Conservation (phyloP, 2,329 filamentous ascomycete species). For the Diaporthe sp. region DNA sequence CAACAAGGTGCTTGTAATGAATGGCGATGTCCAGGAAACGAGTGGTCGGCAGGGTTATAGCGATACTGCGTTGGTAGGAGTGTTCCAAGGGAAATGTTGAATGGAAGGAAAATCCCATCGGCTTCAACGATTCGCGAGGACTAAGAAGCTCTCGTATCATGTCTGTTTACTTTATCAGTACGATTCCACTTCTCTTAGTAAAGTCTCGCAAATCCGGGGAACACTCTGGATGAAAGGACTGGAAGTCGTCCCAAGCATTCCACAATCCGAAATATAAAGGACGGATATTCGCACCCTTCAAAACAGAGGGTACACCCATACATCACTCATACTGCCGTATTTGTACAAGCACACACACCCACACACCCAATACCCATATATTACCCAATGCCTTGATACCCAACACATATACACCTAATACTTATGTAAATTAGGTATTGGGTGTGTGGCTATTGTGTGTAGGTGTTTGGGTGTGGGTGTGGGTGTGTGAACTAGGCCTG, state of each 20-base stretch:
- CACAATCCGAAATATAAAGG: background rate
- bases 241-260: background rate
- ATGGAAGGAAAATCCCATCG: background rate
- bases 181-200: background rate
- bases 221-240: no score
- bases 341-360: no score
- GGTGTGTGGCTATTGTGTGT: no score
- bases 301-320: no score
- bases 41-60: background rate
- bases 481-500: no score
- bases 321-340: no score
- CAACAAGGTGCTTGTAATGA: background rate
- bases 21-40: background rate
- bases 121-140: background rate
- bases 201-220: background rate
- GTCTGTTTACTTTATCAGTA: background rate
- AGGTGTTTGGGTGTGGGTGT: no score
- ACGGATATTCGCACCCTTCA: no score
- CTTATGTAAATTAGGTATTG: no score
- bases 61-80: background rate
- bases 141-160: background rate
- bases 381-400: no score
- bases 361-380: no score
- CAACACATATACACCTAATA: no score
- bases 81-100: background rate